Base-by-base conservation (phyloP, 2,329 filamentous ascomycete genomes). In the Metarhizium sp. region DNA sequence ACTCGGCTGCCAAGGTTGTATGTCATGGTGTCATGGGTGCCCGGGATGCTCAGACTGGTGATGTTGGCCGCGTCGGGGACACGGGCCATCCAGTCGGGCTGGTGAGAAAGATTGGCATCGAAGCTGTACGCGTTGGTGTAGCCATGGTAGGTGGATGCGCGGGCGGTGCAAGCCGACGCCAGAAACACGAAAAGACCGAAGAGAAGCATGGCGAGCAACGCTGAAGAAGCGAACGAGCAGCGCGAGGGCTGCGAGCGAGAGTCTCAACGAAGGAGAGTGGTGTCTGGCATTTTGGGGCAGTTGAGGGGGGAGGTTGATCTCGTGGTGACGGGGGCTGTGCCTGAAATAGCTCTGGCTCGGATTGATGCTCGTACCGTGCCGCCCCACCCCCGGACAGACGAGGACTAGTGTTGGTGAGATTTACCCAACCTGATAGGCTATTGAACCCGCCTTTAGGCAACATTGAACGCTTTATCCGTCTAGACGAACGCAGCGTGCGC, bases 11-110 rank as follows among this genome's bases (percentile, higher is more conserved):
- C 60, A 52, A 76, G 64, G 46, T 66, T 62, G 58, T 73, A 75
- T 20, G 77, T 79, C 72, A 79, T 73, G 25, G 76, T 78, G 63
- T 79, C 76, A 64, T 79, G 77, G 1, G 77, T 78, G 30, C 77
- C 77, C 0, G 77, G 77, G 55, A 79, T 72, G 40, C 75, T 77
- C 45, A 79, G 68, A 50, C 64, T 69, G 42, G 73, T 69, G 42
- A 79, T 65, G 43, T 64, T 66, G 30, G 68, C 65, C 32, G 64
- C 59, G 62, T 78, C 72, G 29, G 73, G 72, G 11, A 78, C 62
- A 6, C 50, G 52, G 16, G 66, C 66, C 76, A 78, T 78, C 76
- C 76, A 78, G 45, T 58, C 53, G 6, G 69, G 62, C 34, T 70
- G 63, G 49, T 66, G 59, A 43, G 64, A 62, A 40, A 61, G 59